These are phyloP conservation scores for Sarcodon sp. DNA, from an alignment of 768 basidiomycete species.

Conservation along the genomic window DNA sequence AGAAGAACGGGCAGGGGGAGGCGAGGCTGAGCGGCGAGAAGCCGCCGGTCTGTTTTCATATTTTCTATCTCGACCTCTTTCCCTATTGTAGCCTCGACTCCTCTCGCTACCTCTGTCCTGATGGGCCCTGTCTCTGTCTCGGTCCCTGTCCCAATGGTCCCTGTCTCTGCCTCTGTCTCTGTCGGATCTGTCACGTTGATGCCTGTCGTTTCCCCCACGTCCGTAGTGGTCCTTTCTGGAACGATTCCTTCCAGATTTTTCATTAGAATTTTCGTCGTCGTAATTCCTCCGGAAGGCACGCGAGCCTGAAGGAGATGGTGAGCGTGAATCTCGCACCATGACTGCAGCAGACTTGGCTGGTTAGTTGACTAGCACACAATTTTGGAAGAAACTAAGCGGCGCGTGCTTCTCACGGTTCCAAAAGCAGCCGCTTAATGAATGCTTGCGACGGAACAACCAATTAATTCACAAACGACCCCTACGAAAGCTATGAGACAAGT, in stretches of 20 bases:
- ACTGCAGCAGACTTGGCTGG: no score
- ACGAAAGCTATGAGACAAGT: no score
- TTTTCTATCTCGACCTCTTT: constrained; percentile 17
- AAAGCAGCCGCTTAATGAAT: no score
- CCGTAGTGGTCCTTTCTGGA: constrained; percentile 1
- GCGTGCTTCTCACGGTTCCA: no score
- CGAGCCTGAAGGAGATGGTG: no score
- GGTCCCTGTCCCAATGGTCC: constrained; percentile 10
- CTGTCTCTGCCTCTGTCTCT: constrained; percentile 10
- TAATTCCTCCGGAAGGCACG: no score
- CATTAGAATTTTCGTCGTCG: no score
- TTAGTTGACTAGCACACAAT: no score
- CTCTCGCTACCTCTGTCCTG: constrained; percentile 33
- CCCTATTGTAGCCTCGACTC: constrained; percentile 27
- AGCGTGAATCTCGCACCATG: no score
- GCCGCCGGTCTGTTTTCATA: constrained; percentile 18
- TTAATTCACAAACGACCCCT: no score
- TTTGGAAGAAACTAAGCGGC: no score
- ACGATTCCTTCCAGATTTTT: not conserved
- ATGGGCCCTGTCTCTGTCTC: constrained; percentile 18
- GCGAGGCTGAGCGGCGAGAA: constrained; percentile 50
- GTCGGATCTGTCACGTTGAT: constrained; percentile 6
- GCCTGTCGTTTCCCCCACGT: constrained; percentile 6
- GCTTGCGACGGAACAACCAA: no score
- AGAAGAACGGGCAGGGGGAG: constrained; percentile 21